Conservation (phyloP, 495 filamentous ascomycete species). For the Astrothelium macrocarpum region DNA sequence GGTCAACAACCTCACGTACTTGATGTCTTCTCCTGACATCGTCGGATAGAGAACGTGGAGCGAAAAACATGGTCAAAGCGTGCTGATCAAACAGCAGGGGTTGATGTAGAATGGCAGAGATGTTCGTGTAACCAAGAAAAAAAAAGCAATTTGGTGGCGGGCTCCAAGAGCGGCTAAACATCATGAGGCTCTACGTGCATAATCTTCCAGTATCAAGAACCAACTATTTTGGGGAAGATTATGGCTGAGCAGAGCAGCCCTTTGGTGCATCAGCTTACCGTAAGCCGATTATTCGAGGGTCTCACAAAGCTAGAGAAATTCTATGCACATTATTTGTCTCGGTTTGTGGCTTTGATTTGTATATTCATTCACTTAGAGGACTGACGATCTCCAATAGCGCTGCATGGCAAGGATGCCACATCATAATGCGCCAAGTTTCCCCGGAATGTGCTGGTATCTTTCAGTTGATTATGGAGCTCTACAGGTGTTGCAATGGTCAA, state of each 20-base stretch:
- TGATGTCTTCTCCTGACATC: background rate
- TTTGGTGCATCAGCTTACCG: background rate
- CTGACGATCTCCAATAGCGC: too few relatives aligned
- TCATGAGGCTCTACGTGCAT: too few relatives aligned
- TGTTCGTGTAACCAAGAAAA: too few relatives aligned
- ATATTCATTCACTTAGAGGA: too few relatives aligned
- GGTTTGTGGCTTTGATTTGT: slow-evolving; percentile 1
- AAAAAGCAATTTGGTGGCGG: too few relatives aligned
- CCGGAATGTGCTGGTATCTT: slow-evolving; percentile 33
- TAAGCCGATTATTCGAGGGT: slow-evolving; percentile 13
- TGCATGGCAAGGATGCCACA: slow-evolving; percentile 33
- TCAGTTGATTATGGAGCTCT: slow-evolving; percentile 34
- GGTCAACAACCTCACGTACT: background rate
- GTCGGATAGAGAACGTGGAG: background rate
- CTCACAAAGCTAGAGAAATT: slow-evolving; percentile 23
- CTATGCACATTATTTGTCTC: slow-evolving; percentile 24
- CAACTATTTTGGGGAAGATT: too few relatives aligned
- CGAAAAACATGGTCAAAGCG: background rate
- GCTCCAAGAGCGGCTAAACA: too few relatives aligned
- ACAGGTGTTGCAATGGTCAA: slow-evolving; percentile 26
- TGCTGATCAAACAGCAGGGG: too few relatives aligned
- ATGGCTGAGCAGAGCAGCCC: background rate
- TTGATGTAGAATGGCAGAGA: too few relatives aligned
- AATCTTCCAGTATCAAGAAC: too few relatives aligned
- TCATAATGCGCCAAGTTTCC: slow-evolving; percentile 36